These are phyloP conservation scores for Plasmodium blacklocki DNA, from an alignment of 169 alveolate species.

Conservation along the genomic window DNA sequence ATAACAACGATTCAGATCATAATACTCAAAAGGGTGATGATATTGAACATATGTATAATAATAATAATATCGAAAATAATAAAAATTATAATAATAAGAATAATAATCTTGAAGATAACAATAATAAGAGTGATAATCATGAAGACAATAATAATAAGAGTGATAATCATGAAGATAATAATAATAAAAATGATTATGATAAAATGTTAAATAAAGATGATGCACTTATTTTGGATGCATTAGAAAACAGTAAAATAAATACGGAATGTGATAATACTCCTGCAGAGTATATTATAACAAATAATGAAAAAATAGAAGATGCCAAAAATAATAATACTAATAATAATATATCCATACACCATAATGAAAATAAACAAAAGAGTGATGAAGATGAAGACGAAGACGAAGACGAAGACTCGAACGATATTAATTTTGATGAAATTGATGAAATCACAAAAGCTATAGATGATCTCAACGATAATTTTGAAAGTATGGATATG, in stretches of 20 bases:
- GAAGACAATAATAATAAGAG: no score
- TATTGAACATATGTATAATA: no score
- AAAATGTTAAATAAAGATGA: background rate
- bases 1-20: no score
- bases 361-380: background rate
- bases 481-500: constrained; percentile 73
- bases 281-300: background rate
- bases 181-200: background rate
- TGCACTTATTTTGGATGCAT: background rate
- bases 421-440: constrained; percentile 66
- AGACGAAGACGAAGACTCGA: constrained; percentile 18
- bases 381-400: background rate
- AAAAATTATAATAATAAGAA: no score
- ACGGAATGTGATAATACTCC: background rate
- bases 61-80: no score
- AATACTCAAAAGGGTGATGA: no score
- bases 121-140: no score
- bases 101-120: no score
- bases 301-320: constrained; percentile 2
- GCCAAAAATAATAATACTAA: background rate
- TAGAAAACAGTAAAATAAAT: background rate
- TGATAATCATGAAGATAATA: no score
- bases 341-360: background rate
- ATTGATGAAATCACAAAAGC: constrained; percentile 72
- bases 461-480: constrained; percentile 55